Evolutionary conservation across 495 filamentous ascomycete genomes (phyloP).

Genomic region (Clohesyomyces aquaticus): DNA sequence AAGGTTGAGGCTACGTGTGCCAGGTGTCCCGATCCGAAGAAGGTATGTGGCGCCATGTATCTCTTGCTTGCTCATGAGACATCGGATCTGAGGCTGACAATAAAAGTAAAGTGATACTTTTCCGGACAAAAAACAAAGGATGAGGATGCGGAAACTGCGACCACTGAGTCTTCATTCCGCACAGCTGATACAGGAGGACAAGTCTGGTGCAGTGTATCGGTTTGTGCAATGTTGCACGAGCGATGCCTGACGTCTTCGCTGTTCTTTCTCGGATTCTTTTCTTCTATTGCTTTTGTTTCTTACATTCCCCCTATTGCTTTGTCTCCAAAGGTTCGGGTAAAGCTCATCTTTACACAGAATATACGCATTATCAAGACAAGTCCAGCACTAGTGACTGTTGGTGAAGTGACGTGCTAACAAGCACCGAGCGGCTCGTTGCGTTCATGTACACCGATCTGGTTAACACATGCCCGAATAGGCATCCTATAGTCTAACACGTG

Average conservation of each 20-base stretch:
- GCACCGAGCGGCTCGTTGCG: neutral
- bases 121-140: neutral
- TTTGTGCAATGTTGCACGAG: neutral
- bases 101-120: neutral
- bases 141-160: too few relatives aligned
- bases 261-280: neutral
- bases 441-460: neutral
- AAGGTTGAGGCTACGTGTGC: conserved; percentile 23
- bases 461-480: neutral
- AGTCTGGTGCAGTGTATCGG: neutral
- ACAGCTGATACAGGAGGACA: neutral
- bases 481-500: neutral
- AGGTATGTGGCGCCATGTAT: conserved; percentile 8
- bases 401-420: neutral
- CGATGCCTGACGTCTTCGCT: neutral
- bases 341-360: neutral
- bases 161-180: neutral
- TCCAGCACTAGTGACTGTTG: too few relatives aligned
- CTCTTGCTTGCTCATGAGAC: neutral
- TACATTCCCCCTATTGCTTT: neutral
- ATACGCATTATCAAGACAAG: neutral
- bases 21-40: conserved; percentile 15
- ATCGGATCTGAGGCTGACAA: conserved; percentile 5
- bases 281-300: neutral
- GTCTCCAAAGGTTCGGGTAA: neutral